phyloP scores from a whole-genome alignment of 164 flowering plant genomes.

The Vitis cinerea region DNA sequence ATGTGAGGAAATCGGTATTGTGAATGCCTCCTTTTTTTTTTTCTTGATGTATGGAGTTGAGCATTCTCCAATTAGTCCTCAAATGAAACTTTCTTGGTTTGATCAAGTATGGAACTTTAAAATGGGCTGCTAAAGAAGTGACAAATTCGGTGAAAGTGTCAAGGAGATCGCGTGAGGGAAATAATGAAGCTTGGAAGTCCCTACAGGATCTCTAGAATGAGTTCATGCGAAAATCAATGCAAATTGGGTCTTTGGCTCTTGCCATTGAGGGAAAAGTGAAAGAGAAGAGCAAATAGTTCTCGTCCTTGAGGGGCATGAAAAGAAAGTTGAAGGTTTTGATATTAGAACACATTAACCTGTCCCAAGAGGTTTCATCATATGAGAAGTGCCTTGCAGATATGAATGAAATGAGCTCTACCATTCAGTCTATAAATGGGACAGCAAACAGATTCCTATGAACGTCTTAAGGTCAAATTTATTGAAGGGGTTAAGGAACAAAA shows the following conservation, averaged over 20 bases:
- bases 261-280: conserved; percentile 98
- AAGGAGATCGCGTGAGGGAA: too few relatives aligned
- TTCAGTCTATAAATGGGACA: conserved; percentile 55
- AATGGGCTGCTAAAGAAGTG: too few relatives aligned
- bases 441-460: conserved; percentile 40
- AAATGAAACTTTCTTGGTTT: too few relatives aligned
- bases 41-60: too few relatives aligned
- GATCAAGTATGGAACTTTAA: too few relatives aligned
- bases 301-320: conserved; percentile 61
- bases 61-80: too few relatives aligned
- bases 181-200: conserved; percentile 61
- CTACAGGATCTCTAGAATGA: conserved; percentile 81
- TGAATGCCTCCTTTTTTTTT: too few relatives aligned
- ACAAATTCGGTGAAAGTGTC: too few relatives aligned
- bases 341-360: conserved; percentile 62
- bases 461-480: conserved; percentile 58
- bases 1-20: too few relatives aligned
- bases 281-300: conserved; percentile 88
- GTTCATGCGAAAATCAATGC: conserved; percentile 99
- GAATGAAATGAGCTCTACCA: conserved; percentile 35
- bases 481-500: conserved; percentile 75
- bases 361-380: conserved; percentile 60
- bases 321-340: conserved; percentile 80
- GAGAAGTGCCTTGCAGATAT: conserved; percentile 50
- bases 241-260: conserved; percentile 92